phyloP scores from a whole-genome alignment of 257 asterid species.

The Solanum rostratum region DNA sequence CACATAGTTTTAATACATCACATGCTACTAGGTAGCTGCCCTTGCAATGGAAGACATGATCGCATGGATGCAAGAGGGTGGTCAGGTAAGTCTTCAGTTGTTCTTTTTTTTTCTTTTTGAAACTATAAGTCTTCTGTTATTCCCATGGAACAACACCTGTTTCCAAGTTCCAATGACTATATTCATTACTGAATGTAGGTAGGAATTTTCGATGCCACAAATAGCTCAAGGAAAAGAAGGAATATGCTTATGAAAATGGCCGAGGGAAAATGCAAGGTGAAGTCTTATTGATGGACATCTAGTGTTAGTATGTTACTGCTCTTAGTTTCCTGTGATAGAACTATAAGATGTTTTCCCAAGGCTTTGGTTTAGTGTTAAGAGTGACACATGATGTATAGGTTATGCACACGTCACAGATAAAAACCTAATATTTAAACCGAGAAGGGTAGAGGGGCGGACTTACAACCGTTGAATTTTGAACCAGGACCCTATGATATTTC shows the following conservation, averaged over 20 bases:
- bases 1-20: slow-evolving; percentile 65
- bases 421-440: background rate
- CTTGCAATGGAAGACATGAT: slow-evolving; percentile 99
- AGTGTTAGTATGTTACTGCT: background rate
- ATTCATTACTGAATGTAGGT: slow-evolving; percentile 41
- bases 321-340: background rate
- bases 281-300: slow-evolving; percentile 2
- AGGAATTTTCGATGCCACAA: slow-evolving; percentile 96
- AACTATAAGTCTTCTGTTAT: slow-evolving; percentile 11
- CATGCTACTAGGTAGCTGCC: slow-evolving; percentile 98
- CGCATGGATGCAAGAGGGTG: slow-evolving; percentile 99
- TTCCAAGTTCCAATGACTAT: slow-evolving; percentile 13
- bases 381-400: background rate
- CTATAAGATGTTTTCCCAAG: background rate
- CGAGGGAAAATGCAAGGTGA: slow-evolving; percentile 96
- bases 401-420: background rate
- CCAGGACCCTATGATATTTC: background rate
- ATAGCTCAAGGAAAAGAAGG: slow-evolving; percentile 79
- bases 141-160: slow-evolving; percentile 5
- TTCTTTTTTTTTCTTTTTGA: background rate
- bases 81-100: slow-evolving; percentile 52
- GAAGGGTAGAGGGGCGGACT: background rate
- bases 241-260: slow-evolving; percentile 97
- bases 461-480: background rate
- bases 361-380: background rate